Base-by-base conservation (phyloP, 495 filamentous ascomycete genomes). In the Ramalina peruviana region DNA sequence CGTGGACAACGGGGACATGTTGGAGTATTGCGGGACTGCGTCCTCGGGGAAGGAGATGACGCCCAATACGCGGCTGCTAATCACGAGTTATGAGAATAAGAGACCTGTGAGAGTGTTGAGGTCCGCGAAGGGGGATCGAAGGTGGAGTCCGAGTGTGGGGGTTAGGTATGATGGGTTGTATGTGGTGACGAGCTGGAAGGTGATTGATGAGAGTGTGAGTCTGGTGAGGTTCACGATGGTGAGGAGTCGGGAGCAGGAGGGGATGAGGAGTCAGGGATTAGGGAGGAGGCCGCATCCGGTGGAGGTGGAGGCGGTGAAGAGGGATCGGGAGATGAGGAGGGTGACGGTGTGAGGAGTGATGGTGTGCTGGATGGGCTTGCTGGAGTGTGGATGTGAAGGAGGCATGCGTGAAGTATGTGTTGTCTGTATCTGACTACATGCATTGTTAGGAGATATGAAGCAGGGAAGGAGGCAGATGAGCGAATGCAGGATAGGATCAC, bases 141-240 rank as follows among this genome's bases (percentile, higher is more conserved):
- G 45, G 1, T 79, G 67, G 42, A 65, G 71, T 6, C 77, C 77
- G 0, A 49, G 52, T 6, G 49, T 59, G 17, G 77, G 77, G 3
- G 60, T 76, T 4, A 60, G 77, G 12, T 80, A 79, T 48, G 77
- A 81, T 58, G 77, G 77, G 0, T 55, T 81, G 6, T 81, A 81
- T 52, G 55, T 61, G n/a, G 62, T 74, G 12, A 57, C 58, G 3
- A 49, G 48, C 16, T 60, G 51, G 30, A 49, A 67, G 54, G 36
- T 62, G 4, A 26, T 71, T 2, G 60, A 76, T 52, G 13, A 20
- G 7, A 51, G 51, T 6, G 65, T 53, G 20, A 62, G 60, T 1
- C 58, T 62, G 50, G 60, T 71, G 51, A 57, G 63, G 6, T 78
- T 75, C 56, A 52, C 51, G 4, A 48, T 78, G 7, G 47, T 50